Evolutionary conservation across 768 basidiomycete species (phyloP).

Genomic region (Hortiboletus flavorubellus): DNA sequence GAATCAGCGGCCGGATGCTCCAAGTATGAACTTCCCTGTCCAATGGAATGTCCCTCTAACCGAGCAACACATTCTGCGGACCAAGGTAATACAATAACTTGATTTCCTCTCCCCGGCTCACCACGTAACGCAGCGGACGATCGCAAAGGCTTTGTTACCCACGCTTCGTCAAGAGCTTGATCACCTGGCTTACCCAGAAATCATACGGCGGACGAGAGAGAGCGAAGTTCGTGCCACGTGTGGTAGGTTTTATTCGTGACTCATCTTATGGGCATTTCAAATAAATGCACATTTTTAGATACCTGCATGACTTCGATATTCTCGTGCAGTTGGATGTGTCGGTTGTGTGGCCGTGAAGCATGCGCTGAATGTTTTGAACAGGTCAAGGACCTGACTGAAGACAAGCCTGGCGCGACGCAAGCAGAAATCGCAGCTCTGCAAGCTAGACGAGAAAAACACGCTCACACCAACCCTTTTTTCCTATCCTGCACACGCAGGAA

Average conservation of each 20-base stretch:
- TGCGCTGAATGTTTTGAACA: slow-evolving; percentile 81
- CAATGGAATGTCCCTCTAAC: slow-evolving; percentile 64
- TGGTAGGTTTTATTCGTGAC: slow-evolving; percentile 45
- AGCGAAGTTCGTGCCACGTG: slow-evolving; percentile 83
- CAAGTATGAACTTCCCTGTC: slow-evolving; percentile 57
- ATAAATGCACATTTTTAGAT: slow-evolving; percentile 46
- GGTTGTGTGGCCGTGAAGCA: slow-evolving; percentile 85
- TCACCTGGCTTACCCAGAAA: slow-evolving; percentile 52
- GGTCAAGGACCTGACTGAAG: slow-evolving; percentile 60
- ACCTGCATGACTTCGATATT: slow-evolving; percentile 94
- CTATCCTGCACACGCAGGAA: slow-evolving; percentile 66
- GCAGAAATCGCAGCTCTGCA: slow-evolving; percentile 49
- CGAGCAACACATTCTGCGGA: slow-evolving; percentile 47
- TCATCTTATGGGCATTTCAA: slow-evolving; percentile 3
- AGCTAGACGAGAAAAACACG: slow-evolving; percentile 54
- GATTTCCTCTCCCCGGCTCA: slow-evolving; percentile 8
- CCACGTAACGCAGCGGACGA: slow-evolving; percentile 47
- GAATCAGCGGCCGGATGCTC: slow-evolving; percentile 53
- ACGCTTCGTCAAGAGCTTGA: slow-evolving; percentile 60
- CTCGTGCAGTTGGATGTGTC: slow-evolving; percentile 86
- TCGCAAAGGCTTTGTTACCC: slow-evolving; percentile 66
- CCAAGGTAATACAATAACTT: slow-evolving; percentile 48
- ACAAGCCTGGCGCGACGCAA: slow-evolving; percentile 44
- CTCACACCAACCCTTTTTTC: slow-evolving; percentile 70
- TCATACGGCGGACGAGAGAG: slow-evolving; percentile 73